Percentiles rank a stretch among this genome's conserved stretches.
These are phyloP conservation scores for Trypanosoma mega DNA, from an alignment of 208 protist species.

Conservation along the genomic window DNA sequence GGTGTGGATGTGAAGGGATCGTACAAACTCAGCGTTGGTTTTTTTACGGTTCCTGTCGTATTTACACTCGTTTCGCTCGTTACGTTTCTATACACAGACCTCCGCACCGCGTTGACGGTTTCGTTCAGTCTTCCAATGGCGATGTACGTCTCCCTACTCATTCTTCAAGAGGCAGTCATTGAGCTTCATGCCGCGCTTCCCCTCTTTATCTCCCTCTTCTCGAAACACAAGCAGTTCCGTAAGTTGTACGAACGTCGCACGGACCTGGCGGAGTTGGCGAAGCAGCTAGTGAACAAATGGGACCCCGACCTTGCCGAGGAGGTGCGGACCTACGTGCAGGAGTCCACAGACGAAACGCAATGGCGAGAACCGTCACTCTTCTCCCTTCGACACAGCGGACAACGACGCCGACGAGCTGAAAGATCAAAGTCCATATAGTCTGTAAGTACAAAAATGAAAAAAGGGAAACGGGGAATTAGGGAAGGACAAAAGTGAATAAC, in stretches of 20 bases:
- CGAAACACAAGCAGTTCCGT: constrained; percentile 85
- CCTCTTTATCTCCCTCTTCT: constrained; percentile 85
- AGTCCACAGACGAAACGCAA: constrained; percentile 46
- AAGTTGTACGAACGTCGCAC: constrained; percentile 83
- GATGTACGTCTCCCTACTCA: constrained; percentile 88
- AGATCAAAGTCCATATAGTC: background rate
- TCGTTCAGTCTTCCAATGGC: constrained; percentile 85
- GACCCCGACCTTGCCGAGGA: constrained; percentile 77
- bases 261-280: constrained; percentile 53
- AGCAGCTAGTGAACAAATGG: constrained; percentile 60
- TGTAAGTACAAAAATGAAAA: too few relatives aligned
- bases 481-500: too few relatives aligned
- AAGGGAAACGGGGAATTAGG: too few relatives aligned
- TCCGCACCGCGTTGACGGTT: constrained; percentile 63
- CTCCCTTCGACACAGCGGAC: constrained; percentile 76
- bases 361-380: constrained; percentile 79
- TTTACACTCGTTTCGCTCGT: constrained; percentile 61
- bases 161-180: constrained; percentile 83
- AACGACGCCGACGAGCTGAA: constrained; percentile 37
- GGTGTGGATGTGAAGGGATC: constrained; percentile 90
- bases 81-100: constrained; percentile 59
- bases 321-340: constrained; percentile 54
- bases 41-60: constrained; percentile 57
- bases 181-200: constrained; percentile 80
- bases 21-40: constrained; percentile 79